Evolutionary conservation across 2,329 filamentous ascomycete species (phyloP).

Genomic region (Colletotrichum destructivum): DNA sequence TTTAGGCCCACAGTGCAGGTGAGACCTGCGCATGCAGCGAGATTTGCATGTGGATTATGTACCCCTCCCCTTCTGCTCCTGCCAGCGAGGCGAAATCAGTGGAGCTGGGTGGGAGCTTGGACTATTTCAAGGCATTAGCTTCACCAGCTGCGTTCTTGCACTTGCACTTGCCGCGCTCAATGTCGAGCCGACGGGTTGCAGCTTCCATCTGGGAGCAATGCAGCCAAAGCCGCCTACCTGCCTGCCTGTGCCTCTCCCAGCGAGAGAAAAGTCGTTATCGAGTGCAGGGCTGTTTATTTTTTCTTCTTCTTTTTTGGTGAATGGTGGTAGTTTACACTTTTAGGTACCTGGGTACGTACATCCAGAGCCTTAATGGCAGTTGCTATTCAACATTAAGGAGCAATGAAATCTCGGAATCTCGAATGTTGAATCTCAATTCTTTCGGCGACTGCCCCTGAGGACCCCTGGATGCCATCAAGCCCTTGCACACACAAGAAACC

Average conservation of each 20-base stretch:
- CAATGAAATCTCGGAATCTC: background rate
- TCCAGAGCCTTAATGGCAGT: no score
- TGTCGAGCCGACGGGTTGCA: conserved; percentile 10
- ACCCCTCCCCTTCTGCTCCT: background rate
- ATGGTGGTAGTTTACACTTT: background rate
- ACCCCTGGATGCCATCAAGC: background rate
- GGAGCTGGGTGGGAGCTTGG: conserved; percentile 30
- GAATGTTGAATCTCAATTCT: background rate
- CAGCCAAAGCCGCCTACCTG: no score
- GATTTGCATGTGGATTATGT: conserved; percentile 8
- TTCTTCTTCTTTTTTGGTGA: no score
- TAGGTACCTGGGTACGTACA: no score
- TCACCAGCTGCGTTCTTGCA: conserved; percentile 13
- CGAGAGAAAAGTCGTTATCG: background rate
- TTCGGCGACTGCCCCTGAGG: no score
- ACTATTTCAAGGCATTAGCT: conserved; percentile 28
- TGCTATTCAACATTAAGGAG: background rate
- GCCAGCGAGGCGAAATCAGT: background rate
- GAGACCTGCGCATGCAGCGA: conserved; percentile 7
- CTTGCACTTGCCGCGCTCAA: background rate
- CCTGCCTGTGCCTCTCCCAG: background rate
- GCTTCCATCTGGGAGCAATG: conserved; percentile 11
- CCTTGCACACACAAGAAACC: background rate
- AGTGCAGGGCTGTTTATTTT: background rate
- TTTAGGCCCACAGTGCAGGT: no score